Evolutionary conservation across 2,329 filamentous ascomycete genomes (phyloP).

Genomic region (Pseudogymnoascus sp.): DNA sequence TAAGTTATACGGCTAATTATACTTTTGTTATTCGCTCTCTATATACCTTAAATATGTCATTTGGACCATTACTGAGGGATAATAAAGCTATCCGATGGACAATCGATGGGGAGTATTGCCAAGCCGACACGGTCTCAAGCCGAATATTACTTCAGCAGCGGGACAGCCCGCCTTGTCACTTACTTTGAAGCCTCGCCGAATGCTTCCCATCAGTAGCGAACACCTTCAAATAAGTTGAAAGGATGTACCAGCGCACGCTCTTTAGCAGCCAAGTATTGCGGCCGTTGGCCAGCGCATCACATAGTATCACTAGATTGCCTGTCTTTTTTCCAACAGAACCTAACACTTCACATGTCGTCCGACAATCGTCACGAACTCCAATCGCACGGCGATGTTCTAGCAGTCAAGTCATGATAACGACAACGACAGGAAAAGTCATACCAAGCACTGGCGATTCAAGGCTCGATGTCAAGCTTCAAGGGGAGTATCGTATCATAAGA

Average conservation of each 20-base stretch:
- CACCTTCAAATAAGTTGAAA: not conserved
- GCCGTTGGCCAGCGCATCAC: not conserved
- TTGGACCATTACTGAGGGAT: too few species aligned
- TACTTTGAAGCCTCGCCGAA: not conserved
- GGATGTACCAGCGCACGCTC: slow-evolving; percentile 1
- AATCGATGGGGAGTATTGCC: not conserved
- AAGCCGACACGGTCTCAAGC: not conserved
- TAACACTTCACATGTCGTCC: not conserved
- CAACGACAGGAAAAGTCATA: not conserved
- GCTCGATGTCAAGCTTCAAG: not conserved
- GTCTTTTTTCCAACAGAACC: not conserved
- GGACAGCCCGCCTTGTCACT: not conserved
- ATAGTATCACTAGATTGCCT: not conserved
- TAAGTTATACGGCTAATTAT: too few species aligned
- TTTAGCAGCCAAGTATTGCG: not conserved
- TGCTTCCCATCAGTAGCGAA: not conserved
- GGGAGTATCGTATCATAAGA: not conserved
- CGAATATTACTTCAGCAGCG: not conserved
- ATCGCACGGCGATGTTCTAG: not conserved
- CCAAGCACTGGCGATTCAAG: not conserved
- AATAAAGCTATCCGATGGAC: too few species aligned
- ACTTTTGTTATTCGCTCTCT: too few species aligned
- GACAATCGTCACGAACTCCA: not conserved
- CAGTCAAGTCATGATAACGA: not conserved
- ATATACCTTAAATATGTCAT: too few species aligned